phyloP scores from a whole-genome alignment of 78 protist genomes.

The Cavenderia fasciculata region DNA sequence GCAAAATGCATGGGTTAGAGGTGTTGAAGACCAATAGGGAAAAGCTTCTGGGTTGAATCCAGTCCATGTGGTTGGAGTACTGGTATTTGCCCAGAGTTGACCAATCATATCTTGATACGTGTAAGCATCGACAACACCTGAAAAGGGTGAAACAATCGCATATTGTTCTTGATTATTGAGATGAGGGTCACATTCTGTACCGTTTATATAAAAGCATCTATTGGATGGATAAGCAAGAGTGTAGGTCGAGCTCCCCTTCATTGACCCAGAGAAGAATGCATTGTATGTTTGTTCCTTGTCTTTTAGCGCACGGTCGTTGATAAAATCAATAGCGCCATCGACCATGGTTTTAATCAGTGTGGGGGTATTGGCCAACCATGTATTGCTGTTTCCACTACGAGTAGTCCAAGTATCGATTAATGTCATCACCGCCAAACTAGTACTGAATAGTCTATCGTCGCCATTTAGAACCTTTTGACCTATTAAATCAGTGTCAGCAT shows the following conservation, averaged over 20 bases:
- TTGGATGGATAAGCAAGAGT: slow-evolving; percentile 6
- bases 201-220: background rate
- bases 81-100: background rate
- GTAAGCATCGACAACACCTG: background rate
- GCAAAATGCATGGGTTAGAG: slow-evolving; percentile 16
- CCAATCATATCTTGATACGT: background rate
- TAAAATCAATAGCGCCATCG: background rate
- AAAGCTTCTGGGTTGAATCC: background rate
- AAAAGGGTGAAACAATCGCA: background rate
- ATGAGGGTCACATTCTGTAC: background rate
- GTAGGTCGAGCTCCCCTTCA: background rate
- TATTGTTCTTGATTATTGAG: background rate
- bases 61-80: background rate
- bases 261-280: slow-evolving; percentile 23
- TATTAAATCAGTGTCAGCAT: slow-evolving; percentile 7
- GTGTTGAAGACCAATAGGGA: slow-evolving; percentile 19
- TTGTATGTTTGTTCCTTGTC: background rate
- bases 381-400: background rate
- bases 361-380: slow-evolving; percentile 10
- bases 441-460: slow-evolving; percentile 30
- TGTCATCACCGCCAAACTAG: background rate
- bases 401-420: slow-evolving; percentile 40
- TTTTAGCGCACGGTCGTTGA: background rate
- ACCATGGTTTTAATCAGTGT: background rate
- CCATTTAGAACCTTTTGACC: background rate